Evolutionary conservation across 805 yeast species (phyloP).

Genomic region (Wickerhamiella shivajii): DNA sequence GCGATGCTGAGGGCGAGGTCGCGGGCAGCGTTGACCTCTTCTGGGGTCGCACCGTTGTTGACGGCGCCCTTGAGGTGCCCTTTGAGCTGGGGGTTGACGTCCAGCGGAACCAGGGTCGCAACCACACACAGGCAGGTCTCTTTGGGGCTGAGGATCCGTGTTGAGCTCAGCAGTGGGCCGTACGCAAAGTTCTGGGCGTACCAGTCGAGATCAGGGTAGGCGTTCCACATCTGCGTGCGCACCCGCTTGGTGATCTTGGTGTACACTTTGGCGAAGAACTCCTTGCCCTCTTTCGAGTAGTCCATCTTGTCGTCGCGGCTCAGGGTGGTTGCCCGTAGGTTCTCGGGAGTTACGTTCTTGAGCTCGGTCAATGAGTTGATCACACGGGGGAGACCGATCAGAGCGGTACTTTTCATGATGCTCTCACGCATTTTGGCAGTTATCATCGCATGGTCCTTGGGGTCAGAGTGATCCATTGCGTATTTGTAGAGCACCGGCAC

Average conservation of each 20-base stretch:
- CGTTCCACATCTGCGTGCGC: conserved; percentile 45
- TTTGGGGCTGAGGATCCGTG: conserved; percentile 42
- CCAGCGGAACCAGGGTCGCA: conserved; percentile 76
- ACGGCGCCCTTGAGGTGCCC: conserved; percentile 83
- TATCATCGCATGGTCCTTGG: conserved; percentile 19
- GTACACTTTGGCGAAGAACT: conserved; percentile 62
- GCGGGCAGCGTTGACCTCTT: conserved; percentile 47
- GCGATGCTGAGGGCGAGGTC: conserved; percentile 48
- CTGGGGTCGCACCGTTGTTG: conserved; percentile 57
- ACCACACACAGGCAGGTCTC: conserved; percentile 70
- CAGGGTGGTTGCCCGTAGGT: conserved; percentile 26
- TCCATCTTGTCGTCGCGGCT: conserved; percentile 18
- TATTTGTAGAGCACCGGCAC: conserved; percentile 61
- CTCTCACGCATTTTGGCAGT: conserved; percentile 60
- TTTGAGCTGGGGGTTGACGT: conserved; percentile 82
- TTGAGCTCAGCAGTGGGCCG: conserved; percentile 58
- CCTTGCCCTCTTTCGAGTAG: conserved; percentile 34
- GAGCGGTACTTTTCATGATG: conserved; percentile 59
- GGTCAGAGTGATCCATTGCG: conserved; percentile 31
- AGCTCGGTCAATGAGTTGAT: conserved; percentile 63
- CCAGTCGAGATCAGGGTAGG: conserved; percentile 78
- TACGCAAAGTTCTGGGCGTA: conserved; percentile 61
- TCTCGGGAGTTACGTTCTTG: conserved; percentile 47
- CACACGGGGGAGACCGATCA: conserved; percentile 72
- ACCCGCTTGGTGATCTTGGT: conserved; percentile 61